A percentile compares a stretch with the other conserved stretches of the same genome.
Conservation (phyloP, 306 rosid species). For the Crataegus laevigata region DNA sequence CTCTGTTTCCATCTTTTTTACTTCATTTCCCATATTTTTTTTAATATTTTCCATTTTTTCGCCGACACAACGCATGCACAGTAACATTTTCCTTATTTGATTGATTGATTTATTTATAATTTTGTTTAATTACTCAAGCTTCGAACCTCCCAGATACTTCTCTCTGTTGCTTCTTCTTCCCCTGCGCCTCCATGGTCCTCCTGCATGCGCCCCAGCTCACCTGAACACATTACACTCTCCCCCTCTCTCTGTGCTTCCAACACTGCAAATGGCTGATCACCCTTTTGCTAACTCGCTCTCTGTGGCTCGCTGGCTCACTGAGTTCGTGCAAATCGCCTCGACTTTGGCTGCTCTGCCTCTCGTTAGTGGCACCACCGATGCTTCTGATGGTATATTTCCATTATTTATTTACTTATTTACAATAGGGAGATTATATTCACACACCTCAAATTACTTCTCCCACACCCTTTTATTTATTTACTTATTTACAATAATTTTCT, state of each 20-base stretch:
- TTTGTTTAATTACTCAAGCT: slow-evolving; percentile 44
- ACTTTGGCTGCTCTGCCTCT: slow-evolving; percentile 32
- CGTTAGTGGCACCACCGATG: slow-evolving; percentile 47
- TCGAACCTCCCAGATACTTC: slow-evolving; percentile 50
- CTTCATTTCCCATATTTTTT: not conserved
- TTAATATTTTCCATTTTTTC: slow-evolving; percentile 12
- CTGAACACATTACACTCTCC: slow-evolving; percentile 15
- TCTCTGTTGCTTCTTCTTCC: slow-evolving; percentile 4
- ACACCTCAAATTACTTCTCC: too few species aligned
- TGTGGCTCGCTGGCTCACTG: slow-evolving; percentile 12
- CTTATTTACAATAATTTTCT: not conserved
- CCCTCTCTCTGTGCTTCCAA: not conserved
- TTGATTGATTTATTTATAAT: too few species aligned
- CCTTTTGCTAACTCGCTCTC: not conserved
- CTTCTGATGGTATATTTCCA: slow-evolving; percentile 60
- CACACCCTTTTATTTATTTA: too few species aligned
- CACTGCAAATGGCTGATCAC: slow-evolving; percentile 40
- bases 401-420: not conserved
- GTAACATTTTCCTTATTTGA: slow-evolving; percentile 2
- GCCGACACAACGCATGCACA: slow-evolving; percentile 50
- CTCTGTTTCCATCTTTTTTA: slow-evolving; percentile 14
- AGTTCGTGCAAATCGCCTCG: slow-evolving; percentile 21
- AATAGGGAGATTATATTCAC: too few species aligned
- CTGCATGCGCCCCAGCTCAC: slow-evolving; percentile 42
- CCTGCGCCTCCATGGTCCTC: slow-evolving; percentile 30